These are phyloP conservation scores for Rauvolfia tetraphylla DNA, from an alignment of 257 asterid species.

Conservation along the genomic window DNA sequence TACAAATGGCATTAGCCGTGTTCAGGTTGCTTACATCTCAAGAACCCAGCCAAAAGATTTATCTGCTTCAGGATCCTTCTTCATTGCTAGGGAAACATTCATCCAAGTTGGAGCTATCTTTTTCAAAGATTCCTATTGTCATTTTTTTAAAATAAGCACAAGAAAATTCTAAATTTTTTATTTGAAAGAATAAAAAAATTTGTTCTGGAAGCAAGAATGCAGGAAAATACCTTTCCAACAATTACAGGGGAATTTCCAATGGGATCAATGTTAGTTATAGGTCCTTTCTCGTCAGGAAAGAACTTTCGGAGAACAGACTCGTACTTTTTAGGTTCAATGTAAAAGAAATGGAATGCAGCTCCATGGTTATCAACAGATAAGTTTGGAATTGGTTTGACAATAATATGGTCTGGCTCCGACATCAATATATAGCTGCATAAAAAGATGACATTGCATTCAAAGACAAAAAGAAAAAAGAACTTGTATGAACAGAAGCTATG, in stretches of 20 bases:
- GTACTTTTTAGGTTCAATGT: conserved; percentile 82
- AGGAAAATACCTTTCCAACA: conserved; percentile 60
- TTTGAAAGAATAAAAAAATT: conserved; percentile 2
- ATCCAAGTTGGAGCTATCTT: conserved; percentile 98
- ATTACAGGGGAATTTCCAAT: conserved; percentile 97
- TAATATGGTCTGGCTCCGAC: conserved; percentile 94
- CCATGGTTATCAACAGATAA: conserved; percentile 64
- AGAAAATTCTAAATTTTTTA: not conserved
- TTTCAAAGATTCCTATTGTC: conserved; percentile 55
- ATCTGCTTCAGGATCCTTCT: conserved; percentile 89
- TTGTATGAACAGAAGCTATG: not conserved
- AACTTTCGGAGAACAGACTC: conserved; percentile 69
- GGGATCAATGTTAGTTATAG: conserved; percentile 83
- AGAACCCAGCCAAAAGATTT: conserved; percentile 99
- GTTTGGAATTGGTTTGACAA: conserved; percentile 90
- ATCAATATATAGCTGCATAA: conserved; percentile 75
- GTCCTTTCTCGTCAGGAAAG: conserved; percentile 68
- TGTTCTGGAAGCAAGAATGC: not conserved
- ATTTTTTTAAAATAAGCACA: conserved; percentile 1
- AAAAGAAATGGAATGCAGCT: conserved; percentile 94
- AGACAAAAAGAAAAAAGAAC: not conserved
- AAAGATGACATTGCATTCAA: conserved; percentile 8
- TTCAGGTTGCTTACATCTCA: conserved; percentile 61
- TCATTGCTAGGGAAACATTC: conserved; percentile 94
- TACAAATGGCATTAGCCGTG: conserved; percentile 1